A percentile compares a stretch with the other conserved stretches of the same genome.
phyloP scores from a whole-genome alignment of 441 rosid species.

The Pelargonium myrrhifolium region DNA sequence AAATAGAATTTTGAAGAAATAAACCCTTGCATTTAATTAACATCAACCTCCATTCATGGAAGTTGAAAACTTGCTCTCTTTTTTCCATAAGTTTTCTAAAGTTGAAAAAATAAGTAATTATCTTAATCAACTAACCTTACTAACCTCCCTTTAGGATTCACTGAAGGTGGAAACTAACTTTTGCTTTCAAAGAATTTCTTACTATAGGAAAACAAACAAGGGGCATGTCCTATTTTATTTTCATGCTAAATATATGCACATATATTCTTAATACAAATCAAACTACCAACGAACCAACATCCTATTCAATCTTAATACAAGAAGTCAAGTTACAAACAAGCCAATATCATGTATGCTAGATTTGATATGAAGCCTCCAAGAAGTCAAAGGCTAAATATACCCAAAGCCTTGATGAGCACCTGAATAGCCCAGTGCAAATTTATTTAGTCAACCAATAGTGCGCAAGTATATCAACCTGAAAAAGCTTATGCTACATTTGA shows the following conservation, averaged over 20 bases:
- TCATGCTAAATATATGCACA: not conserved
- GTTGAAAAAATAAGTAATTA: not conserved
- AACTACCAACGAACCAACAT: not conserved
- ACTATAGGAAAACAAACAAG: not conserved
- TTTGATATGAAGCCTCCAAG: not conserved
- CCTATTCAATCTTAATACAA: not conserved
- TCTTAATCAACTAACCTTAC: not conserved
- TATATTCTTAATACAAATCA: not conserved
- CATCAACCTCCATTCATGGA: not conserved
- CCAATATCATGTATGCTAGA: too few relatives aligned
- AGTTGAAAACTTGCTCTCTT: not conserved
- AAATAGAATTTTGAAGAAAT: not conserved
- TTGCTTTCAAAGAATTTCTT: not conserved
- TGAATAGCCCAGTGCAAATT: not conserved
- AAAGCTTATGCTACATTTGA: not conserved
- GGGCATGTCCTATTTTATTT: not conserved
- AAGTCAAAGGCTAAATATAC: not conserved
- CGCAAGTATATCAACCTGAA: conserved; percentile 1
- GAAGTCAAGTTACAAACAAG: too few relatives aligned
- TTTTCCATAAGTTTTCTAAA: not conserved
- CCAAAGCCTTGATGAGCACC: not conserved
- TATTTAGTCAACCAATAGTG: not conserved
- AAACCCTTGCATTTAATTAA: not conserved
- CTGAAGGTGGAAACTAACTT: not conserved
- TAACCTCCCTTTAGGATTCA: not conserved